A percentile compares a stretch with the other conserved stretches of the same genome.
These are phyloP conservation scores for Collariella sp. DNA, from an alignment of 495 filamentous ascomycete species.

Conservation along the genomic window DNA sequence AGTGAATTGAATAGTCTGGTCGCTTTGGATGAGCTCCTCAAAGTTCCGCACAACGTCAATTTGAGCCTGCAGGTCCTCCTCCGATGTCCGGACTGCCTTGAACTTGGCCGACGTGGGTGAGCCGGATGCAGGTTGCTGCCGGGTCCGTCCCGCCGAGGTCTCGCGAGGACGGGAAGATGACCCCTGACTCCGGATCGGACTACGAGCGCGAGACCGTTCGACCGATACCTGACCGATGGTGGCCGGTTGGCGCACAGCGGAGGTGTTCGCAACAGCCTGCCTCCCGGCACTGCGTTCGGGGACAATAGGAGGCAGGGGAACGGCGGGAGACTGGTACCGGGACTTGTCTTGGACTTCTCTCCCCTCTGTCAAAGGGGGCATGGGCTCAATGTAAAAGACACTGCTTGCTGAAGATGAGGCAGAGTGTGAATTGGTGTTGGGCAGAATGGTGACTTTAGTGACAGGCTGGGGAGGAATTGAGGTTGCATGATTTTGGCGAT, in stretches of 20 bases:
- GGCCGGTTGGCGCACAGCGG: conserved; percentile 20
- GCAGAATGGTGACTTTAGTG: conserved; percentile 31
- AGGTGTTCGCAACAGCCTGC: conserved; percentile 16
- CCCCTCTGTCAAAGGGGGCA: conserved; percentile 21
- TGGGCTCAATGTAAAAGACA: conserved; percentile 24
- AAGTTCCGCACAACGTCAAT: conserved; percentile 48
- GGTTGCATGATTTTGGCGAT: not conserved
- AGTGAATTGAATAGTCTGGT: conserved; percentile 88
- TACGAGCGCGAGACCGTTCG: conserved; percentile 20
- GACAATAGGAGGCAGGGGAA: conserved; percentile 25
- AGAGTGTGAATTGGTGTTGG: conserved; percentile 6
- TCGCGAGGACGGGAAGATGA: conserved; percentile 12
- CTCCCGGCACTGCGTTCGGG: conserved; percentile 36
- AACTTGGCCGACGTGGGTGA: conserved; percentile 38
- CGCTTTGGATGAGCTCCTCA: conserved; percentile 81
- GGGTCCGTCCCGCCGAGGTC: conserved; percentile 4
- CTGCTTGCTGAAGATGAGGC: conserved; percentile 15
- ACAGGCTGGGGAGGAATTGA: conserved; percentile 17
- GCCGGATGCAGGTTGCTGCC: conserved; percentile 28
- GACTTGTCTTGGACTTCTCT: conserved; percentile 9
- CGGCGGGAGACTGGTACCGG: conserved; percentile 2
- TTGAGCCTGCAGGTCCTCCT: conserved; percentile 39
- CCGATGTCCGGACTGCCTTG: conserved; percentile 41
- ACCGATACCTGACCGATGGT: conserved; percentile 28
- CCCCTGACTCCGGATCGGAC: conserved; percentile 13